Conservation (phyloP, 2,329 filamentous ascomycete species). For the Colletotrichum sp. region DNA sequence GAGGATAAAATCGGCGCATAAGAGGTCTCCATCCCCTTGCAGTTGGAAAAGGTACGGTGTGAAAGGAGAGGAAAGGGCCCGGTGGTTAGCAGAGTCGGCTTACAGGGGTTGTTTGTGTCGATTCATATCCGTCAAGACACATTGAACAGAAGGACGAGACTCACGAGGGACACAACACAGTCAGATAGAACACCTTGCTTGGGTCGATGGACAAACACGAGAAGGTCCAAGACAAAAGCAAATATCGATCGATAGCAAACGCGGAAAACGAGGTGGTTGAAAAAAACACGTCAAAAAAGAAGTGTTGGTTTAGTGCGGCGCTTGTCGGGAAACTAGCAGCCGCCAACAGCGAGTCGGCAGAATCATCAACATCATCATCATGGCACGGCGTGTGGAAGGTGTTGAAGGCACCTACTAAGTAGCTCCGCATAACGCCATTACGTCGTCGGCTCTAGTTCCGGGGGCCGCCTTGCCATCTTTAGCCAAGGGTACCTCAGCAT, state of each 20-base stretch:
- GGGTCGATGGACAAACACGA: not conserved
- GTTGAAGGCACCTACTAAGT: not conserved
- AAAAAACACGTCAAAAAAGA: not conserved
- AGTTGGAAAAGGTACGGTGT: not conserved
- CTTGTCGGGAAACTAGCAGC: not conserved
- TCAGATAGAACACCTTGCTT: not conserved
- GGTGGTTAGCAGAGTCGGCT: not conserved
- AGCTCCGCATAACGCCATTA: constrained; percentile 15
- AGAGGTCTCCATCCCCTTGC: not conserved
- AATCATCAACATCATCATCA: constrained; percentile 11
- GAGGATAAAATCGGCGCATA: not conserved
- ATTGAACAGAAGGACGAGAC: not conserved
- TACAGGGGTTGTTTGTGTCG: not conserved
- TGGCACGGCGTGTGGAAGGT: not conserved
- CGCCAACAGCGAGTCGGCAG: not conserved
- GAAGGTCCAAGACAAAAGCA: not conserved
- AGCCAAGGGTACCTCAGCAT: not conserved
- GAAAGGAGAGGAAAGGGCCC: not conserved
- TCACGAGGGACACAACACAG: not conserved
- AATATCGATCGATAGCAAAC: not conserved
- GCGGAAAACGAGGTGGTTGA: not conserved
- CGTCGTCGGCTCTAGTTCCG: constrained; percentile 14
- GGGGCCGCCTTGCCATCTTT: not conserved
- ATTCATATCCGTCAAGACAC: not conserved
- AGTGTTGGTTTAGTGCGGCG: not conserved